Conservation (phyloP, 805 yeast genomes). For the Spathaspora hagerdaliae region DNA sequence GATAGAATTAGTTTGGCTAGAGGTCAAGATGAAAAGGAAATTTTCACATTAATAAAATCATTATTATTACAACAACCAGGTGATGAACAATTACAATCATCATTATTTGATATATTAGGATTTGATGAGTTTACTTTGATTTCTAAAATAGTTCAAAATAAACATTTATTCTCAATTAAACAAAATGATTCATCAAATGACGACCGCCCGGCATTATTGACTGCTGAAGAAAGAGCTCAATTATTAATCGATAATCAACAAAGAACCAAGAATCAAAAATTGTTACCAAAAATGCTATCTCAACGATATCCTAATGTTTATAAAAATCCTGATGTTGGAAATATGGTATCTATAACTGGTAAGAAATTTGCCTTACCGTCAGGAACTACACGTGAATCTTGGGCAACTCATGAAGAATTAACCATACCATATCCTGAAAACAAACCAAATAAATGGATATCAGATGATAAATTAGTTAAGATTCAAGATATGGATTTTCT, state of each 20-base stretch:
- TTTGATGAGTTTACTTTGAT: conserved; percentile 82
- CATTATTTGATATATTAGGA: conserved; percentile 77
- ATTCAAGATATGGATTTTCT: conserved; percentile 66
- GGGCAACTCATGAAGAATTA: conserved; percentile 72
- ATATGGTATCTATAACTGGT: conserved; percentile 69
- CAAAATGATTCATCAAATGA: conserved; percentile 1
- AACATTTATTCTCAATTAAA: conserved; percentile 18
- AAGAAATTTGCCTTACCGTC: conserved; percentile 73
- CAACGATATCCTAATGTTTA: conserved; percentile 84
- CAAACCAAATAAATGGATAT: conserved; percentile 38
- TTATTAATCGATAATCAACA: conserved; percentile 49
- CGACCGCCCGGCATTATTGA: conserved; percentile 28
- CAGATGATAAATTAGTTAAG: conserved; percentile 46
- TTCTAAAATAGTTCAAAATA: conserved; percentile 52
- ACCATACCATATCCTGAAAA: conserved; percentile 71
- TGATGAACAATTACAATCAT: conserved; percentile 64
- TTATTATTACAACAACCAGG: conserved; percentile 32
- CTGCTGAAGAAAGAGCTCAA: conserved; percentile 52
- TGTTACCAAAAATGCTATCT: conserved; percentile 43
- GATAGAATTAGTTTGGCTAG: conserved; percentile 28
- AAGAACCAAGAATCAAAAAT: conserved; percentile 44
- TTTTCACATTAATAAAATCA: conserved; percentile 20
- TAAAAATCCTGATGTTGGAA: conserved; percentile 63
- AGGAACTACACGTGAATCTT: conserved; percentile 68
- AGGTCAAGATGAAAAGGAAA: conserved; percentile 28